phyloP scores from a whole-genome alignment of 495 filamentous ascomycete genomes.

The Alectoria sarmentosa region DNA sequence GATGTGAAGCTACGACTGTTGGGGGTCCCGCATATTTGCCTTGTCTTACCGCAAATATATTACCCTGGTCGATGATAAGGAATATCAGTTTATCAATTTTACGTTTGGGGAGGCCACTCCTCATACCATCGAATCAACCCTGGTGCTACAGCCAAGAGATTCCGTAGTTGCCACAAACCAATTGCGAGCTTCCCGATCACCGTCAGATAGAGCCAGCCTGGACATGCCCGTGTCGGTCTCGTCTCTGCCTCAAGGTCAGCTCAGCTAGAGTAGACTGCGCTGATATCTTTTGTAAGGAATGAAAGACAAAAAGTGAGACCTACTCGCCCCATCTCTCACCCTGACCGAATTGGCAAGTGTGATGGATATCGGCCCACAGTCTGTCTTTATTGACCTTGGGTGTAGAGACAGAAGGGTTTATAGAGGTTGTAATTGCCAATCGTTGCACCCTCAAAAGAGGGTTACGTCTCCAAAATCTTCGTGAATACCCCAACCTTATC shows the following conservation, averaged over 20 bases:
- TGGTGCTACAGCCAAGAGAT: slow-evolving; percentile 54
- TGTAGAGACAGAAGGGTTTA: neutral
- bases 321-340: slow-evolving; percentile 60
- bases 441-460: neutral
- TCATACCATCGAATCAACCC: slow-evolving; percentile 50
- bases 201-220: slow-evolving; percentile 58
- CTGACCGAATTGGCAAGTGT: slow-evolving; percentile 60
- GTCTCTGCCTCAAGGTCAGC: slow-evolving; percentile 32
- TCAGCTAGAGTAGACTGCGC: neutral
- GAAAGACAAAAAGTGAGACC: slow-evolving; percentile 28
- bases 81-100: neutral
- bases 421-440: neutral
- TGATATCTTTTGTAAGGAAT: slow-evolving; percentile 5
- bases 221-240: slow-evolving; percentile 59
- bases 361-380: slow-evolving; percentile 55
- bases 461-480: neutral
- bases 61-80: slow-evolving; percentile 41
- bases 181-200: slow-evolving; percentile 63
- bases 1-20: slow-evolving; percentile 65
- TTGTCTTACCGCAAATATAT: slow-evolving; percentile 66
- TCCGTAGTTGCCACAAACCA: slow-evolving; percentile 67
- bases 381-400: slow-evolving; percentile 46
- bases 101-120: slow-evolving; percentile 6
- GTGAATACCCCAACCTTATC: neutral
- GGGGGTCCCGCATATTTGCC: slow-evolving; percentile 50